Evolutionary conservation across 108 stramenopile genomes (phyloP).

Genomic region (Conticribra guillardii): DNA sequence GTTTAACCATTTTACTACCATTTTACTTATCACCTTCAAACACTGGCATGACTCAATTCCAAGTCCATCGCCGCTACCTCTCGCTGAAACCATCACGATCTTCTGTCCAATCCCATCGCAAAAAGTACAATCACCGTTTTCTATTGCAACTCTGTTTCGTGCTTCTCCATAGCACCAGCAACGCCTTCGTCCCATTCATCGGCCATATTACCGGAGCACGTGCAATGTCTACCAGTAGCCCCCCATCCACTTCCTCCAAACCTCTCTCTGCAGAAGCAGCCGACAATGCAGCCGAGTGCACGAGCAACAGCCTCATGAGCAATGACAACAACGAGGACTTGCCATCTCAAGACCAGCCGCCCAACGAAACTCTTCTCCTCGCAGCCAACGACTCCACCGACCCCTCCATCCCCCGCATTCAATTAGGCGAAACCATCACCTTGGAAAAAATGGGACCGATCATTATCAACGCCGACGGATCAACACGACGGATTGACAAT

Average conservation of each 20-base stretch:
- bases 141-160: no score
- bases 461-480: constrained; percentile 85
- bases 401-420: constrained; percentile 60
- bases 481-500: constrained; percentile 79
- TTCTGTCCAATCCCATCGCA: no score
- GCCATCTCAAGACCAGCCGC: neutral
- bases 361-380: constrained; percentile 34
- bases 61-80: no score
- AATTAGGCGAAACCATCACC: constrained; percentile 75
- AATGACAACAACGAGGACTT: neutral
- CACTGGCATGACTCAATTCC: no score
- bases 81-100: no score
- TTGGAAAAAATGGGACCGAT: constrained; percentile 88
- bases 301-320: neutral
- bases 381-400: constrained; percentile 52
- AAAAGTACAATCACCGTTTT: no score
- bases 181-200: neutral
- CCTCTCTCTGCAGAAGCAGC: neutral
- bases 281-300: no score
- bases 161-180: constrained; percentile 8
- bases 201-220: neutral
- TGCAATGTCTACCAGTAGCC: neutral
- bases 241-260: neutral
- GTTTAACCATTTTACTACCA: no score
- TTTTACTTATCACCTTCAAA: no score